Conservation (phyloP, 116 monocot species). For the Thalassia testudinum region DNA sequence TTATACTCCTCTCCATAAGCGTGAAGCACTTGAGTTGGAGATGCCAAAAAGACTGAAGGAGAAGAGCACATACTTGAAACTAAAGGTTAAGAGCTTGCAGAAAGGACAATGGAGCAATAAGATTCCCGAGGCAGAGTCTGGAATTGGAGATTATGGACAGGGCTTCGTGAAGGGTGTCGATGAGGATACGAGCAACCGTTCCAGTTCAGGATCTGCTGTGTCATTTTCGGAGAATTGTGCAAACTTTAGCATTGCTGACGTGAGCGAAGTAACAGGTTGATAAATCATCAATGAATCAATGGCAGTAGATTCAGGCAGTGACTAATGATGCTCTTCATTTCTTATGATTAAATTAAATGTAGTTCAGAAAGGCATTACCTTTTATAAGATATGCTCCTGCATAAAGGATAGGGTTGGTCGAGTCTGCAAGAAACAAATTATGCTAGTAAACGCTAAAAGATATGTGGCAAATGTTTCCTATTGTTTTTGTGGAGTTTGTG, state of each 20-base stretch:
- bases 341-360: no score
- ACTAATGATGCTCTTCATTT: no score
- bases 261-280: slow-evolving; percentile 67
- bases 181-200: slow-evolving; percentile 64
- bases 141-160: slow-evolving; percentile 27
- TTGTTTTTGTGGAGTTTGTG: no score
- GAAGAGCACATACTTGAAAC: slow-evolving; percentile 25
- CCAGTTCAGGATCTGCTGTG: slow-evolving; percentile 81
- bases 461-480: no score
- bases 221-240: slow-evolving; percentile 90
- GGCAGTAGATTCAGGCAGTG: no score
- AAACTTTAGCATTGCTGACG: slow-evolving; percentile 48
- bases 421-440: no score
- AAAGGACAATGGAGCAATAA: slow-evolving; percentile 28
- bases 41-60: slow-evolving; percentile 22
- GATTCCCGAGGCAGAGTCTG: slow-evolving; percentile 14
- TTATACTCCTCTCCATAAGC: slow-evolving; percentile 81
- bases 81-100: slow-evolving; percentile 24
- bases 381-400: no score
- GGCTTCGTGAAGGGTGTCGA: slow-evolving; percentile 31
- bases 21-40: slow-evolving; percentile 37
- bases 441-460: no score
- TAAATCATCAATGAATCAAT: neutral
- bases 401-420: no score
- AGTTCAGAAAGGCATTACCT: no score